Conservation (phyloP, 1,284 basidiomycete genomes). For the Megacollybia platyphylla region DNA sequence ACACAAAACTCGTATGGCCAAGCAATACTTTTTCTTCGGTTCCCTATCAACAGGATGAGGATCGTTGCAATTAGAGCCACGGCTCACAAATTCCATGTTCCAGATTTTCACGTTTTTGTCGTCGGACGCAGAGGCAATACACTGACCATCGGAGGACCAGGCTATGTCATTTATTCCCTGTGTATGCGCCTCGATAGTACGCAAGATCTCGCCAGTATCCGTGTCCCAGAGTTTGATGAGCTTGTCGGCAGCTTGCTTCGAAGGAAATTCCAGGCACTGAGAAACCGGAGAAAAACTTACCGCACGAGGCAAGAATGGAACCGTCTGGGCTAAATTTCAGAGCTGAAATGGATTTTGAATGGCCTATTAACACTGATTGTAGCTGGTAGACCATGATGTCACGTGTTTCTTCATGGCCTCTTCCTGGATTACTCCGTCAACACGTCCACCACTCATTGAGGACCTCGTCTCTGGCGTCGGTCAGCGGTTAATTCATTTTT, state of each 20-base stretch:
- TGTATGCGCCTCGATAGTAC: conserved; percentile 58
- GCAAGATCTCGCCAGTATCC: conserved; percentile 56
- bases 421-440: conserved; percentile 58
- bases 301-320: conserved; percentile 57
- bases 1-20: conserved; percentile 90
- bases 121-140: conserved; percentile 83
- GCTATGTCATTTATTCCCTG: conserved; percentile 84
- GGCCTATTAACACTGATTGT: conserved; percentile 53
- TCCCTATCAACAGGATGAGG: conserved; percentile 25
- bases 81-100: conserved; percentile 53
- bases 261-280: conserved; percentile 8
- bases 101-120: conserved; percentile 80
- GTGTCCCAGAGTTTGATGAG: conserved; percentile 69
- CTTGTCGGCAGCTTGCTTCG: conserved; percentile 59
- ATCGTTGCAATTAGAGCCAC: neutral
- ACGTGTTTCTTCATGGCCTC: neutral
- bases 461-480: conserved; percentile 88
- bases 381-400: conserved; percentile 17
- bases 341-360: conserved; percentile 61
- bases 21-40: conserved; percentile 46
- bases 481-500: conserved; percentile 23
- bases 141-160: conserved; percentile 74
- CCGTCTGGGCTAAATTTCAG: conserved; percentile 76
- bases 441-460: conserved; percentile 76
- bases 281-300: conserved; percentile 28